phyloP scores from a whole-genome alignment of 2,329 filamentous ascomycete species.

The Monosporascus sp. region DNA sequence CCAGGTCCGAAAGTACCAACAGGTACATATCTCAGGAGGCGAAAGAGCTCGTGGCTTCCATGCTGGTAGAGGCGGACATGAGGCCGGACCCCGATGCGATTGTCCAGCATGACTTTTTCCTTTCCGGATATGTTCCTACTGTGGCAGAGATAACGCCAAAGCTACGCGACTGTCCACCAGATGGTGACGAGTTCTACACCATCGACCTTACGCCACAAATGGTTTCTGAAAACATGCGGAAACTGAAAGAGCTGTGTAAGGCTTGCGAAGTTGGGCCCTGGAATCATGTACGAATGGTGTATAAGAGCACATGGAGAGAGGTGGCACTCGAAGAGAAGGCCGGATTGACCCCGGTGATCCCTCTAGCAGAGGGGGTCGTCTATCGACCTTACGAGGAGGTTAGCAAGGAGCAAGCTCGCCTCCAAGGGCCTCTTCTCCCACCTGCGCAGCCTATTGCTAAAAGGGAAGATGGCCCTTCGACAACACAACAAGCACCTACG shows the following conservation, averaged over 20 bases:
- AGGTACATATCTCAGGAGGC: slow-evolving; percentile 71
- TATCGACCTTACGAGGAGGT: slow-evolving; percentile 61
- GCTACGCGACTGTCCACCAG: slow-evolving; percentile 52
- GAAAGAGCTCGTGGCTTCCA: slow-evolving; percentile 70
- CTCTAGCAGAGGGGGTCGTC: slow-evolving; percentile 55
- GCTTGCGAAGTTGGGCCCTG: slow-evolving; percentile 56
- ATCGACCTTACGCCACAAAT: slow-evolving; percentile 40
- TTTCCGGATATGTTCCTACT: slow-evolving; percentile 65
- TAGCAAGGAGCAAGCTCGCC: slow-evolving; percentile 45
- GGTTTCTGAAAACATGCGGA: slow-evolving; percentile 42
- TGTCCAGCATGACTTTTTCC: slow-evolving; percentile 76
- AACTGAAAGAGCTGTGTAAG: slow-evolving; percentile 52
- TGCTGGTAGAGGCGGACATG: slow-evolving; percentile 70
- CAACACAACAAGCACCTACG: slow-evolving; percentile 31
- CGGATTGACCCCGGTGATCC: slow-evolving; percentile 58
- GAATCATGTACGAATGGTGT: slow-evolving; percentile 39
- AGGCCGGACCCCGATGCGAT: slow-evolving; percentile 73
- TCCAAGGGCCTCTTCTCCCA: slow-evolving; percentile 24
- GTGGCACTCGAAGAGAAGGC: slow-evolving; percentile 64
- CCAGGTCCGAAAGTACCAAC: slow-evolving; percentile 56
- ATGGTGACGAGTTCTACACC: slow-evolving; percentile 52
- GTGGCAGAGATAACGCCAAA: slow-evolving; percentile 53
- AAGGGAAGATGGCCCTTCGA: slow-evolving; percentile 30
- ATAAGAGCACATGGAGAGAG: slow-evolving; percentile 59
- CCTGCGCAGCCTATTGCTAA: slow-evolving; percentile 26